Percentiles rank a stretch among this genome's conserved stretches.
Evolutionary conservation across 129 eudicot genomes (phyloP).

Genomic region (Solidago caesia): DNA sequence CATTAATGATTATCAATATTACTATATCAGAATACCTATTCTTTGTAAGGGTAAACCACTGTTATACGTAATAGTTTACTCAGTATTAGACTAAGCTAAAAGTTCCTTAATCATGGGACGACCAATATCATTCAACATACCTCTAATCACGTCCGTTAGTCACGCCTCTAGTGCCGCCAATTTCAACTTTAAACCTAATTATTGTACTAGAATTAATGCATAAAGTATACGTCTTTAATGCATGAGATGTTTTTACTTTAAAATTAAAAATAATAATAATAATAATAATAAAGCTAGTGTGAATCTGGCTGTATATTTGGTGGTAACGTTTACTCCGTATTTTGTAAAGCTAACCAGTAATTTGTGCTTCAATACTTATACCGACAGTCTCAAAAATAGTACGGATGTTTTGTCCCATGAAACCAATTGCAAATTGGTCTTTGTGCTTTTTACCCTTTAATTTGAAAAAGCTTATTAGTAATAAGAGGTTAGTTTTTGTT

Average conservation of each 20-base stretch:
- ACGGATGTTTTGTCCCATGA: constrained; percentile 27
- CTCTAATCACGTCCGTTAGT: constrained; percentile 32
- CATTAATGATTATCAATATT: too few species aligned
- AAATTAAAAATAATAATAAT: neutral
- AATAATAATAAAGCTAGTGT: neutral
- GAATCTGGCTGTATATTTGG: constrained; percentile 8
- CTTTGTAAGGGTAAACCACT: too few species aligned
- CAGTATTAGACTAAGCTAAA: neutral
- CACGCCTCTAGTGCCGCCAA: neutral
- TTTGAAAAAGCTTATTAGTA: neutral
- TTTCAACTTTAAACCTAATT: constrained; percentile 3
- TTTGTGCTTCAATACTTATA: constrained; percentile 8
- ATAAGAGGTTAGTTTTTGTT: neutral
- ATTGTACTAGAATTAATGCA: constrained; percentile 11
- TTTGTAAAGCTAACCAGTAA: constrained; percentile 20
- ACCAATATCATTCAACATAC: constrained; percentile 3
- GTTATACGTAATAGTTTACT: too few species aligned
- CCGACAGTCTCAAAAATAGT: constrained; percentile 15
- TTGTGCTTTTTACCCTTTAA: neutral
- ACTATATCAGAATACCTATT: too few species aligned
- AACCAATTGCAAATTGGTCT: neutral
- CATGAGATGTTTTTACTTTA: neutral
- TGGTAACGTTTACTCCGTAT: constrained; percentile 8
- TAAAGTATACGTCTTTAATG: constrained; percentile 1
- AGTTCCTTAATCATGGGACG: constrained; percentile 19